Evolutionary conservation across 208 protist genomes (phyloP).

Genomic region (Leishmania gerbilli): DNA sequence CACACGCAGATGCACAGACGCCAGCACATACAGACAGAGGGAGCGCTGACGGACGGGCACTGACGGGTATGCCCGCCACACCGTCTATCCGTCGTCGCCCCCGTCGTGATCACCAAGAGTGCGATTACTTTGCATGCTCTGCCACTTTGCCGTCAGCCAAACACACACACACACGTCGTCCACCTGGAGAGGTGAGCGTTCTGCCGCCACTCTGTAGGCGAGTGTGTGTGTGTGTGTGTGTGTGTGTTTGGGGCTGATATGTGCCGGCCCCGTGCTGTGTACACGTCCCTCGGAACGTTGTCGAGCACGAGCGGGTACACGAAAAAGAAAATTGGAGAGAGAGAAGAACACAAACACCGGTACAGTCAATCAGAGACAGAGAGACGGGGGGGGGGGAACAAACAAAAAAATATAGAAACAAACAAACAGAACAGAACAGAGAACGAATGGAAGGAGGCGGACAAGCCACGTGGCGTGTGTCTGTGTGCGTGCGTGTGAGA

Average conservation of each 20-base stretch:
- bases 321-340: background rate
- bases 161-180: background rate
- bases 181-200: background rate
- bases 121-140: background rate
- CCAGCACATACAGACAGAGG: too few species aligned
- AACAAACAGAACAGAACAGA: background rate
- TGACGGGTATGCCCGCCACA: background rate
- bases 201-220: too few species aligned
- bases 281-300: background rate
- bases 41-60: background rate
- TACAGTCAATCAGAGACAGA: background rate
- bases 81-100: background rate
- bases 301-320: too few species aligned
- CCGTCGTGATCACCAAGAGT: background rate
- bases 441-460: background rate
- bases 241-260: background rate
- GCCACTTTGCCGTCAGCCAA: background rate
- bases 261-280: too few species aligned
- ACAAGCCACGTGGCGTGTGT: too few species aligned
- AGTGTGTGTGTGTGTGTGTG: too few species aligned
- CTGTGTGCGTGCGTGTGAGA: too few species aligned
- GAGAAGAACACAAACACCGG: background rate
- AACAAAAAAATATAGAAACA: background rate
- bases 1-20: background rate
- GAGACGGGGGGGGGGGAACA: background rate